Base-by-base conservation (phyloP, 768 basidiomycete species). In the Rhizopogon vinicolor region DNA sequence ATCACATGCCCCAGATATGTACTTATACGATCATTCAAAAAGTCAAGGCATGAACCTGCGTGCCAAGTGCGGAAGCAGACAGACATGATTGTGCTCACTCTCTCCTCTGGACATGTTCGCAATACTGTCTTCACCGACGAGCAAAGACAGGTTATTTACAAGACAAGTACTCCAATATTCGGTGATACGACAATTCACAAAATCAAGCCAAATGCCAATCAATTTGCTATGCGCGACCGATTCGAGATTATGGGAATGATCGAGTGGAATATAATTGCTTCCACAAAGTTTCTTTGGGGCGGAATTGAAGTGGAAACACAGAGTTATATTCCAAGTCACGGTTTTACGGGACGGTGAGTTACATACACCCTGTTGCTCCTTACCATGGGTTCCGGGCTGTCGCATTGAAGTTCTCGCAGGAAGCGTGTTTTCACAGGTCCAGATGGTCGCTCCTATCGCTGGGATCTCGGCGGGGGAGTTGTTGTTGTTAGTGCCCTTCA, bases 231-330 rank as follows among this genome's bases (percentile, higher is more conserved):
- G 63, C 62, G 22, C 5, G 69, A 72, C 54, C 63, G 65, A 1
- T 71, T 72, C 52, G 65, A 62, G 0, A 52, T 50, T 3, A 61
- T 76, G 4, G 76, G 67, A 7, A 57, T 67, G 51, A 73, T 77
- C 1, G 65, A 74, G 12, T 74, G 73, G 68, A 68, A 61, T 22
- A 1, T 60, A 1, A 33, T 74, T 8, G 60, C 63, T 14, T 65
- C 72, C 0, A 66, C 71, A 5, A 65, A 57, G 28, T 60, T 78
- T 29, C 63, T 60, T 3, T 68, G 70, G 31, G 56, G 64, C 3
- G 71, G 65, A 19, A 48, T 55, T 13, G 66, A 65, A 16, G 55
- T 69, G 44, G 50, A 60, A n/a, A 63, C 69, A 2, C 56, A 57
- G 25, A 54, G 60, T 0, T 73, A 68, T 44, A 56, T 68, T 44